Percentiles rank a stretch among this genome's conserved stretches.
Conservation (phyloP, 352 stramenopile genomes). For the Phytophthora aleatoria region DNA sequence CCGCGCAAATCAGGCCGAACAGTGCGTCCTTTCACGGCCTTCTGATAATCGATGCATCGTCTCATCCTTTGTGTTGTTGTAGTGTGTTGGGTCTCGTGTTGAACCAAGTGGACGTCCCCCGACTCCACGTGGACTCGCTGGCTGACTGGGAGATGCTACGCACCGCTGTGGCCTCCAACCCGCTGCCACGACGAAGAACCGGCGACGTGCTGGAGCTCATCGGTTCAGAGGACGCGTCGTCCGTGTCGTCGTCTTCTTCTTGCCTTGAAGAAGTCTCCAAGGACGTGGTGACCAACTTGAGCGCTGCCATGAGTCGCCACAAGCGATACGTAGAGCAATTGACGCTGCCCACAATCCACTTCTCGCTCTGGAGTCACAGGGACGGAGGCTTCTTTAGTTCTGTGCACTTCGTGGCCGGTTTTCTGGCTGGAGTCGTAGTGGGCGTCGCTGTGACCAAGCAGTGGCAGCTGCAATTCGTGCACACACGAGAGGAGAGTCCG, state of each 20-base stretch:
- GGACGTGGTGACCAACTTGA: conserved; percentile 51
- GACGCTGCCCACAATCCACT: conserved; percentile 31
- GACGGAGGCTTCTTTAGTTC: conserved; percentile 29
- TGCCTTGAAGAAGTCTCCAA: conserved; percentile 36
- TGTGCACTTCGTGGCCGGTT: conserved; percentile 48
- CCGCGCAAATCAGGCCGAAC: conserved; percentile 66
- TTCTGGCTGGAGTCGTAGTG: conserved; percentile 49
- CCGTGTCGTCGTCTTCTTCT: conserved; percentile 14
- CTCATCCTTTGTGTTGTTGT: conserved; percentile 9
- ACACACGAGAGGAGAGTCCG: conserved; percentile 21
- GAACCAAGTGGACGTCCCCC: conserved; percentile 28
- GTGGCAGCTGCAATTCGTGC: conserved; percentile 27
- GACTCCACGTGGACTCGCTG: conserved; percentile 31
- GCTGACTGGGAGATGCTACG: conserved; percentile 35
- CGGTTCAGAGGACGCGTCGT: conserved; percentile 11
- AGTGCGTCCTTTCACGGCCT: conserved; percentile 39
- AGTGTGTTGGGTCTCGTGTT: conserved; percentile 40
- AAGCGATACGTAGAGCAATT: conserved; percentile 33
- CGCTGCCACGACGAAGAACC: conserved; percentile 24
- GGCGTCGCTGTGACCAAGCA: conserved; percentile 40
- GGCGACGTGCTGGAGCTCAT: conserved; percentile 1
- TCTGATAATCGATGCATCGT: conserved; percentile 12
- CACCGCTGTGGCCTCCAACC: conserved; percentile 17
- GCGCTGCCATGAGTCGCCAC: conserved; percentile 29
- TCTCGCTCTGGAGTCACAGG: conserved; percentile 24